Conservation (phyloP, 2,329 filamentous ascomycete genomes). For the Clarireedia paspali region DNA sequence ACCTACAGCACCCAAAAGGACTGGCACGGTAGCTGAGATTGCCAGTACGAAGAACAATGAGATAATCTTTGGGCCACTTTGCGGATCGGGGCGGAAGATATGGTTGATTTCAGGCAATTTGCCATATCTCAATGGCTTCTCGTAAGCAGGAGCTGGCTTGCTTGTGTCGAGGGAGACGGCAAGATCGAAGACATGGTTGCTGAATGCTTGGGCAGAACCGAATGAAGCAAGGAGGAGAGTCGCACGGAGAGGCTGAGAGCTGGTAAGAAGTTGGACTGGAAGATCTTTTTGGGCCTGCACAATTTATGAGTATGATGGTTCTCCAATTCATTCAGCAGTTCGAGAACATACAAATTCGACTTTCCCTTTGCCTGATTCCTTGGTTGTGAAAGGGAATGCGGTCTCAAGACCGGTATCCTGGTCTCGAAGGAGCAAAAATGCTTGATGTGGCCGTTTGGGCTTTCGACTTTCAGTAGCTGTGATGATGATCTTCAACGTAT, state of each 20-base stretch:
- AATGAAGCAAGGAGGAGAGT: slow-evolving; percentile 82
- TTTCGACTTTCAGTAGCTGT: slow-evolving; percentile 74
- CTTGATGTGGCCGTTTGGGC: slow-evolving; percentile 83
- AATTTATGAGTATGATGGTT: slow-evolving; percentile 16
- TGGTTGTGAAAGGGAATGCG: slow-evolving; percentile 75
- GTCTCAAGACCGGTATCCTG: slow-evolving; percentile 70
- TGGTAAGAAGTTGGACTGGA: slow-evolving; percentile 69
- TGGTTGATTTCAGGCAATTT: slow-evolving; percentile 82
- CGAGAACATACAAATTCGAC: slow-evolving; percentile 66
- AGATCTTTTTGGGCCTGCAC: slow-evolving; percentile 79
- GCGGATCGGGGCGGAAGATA: slow-evolving; percentile 74
- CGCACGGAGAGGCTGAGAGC: slow-evolving; percentile 63
- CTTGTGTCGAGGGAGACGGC: slow-evolving; percentile 56
- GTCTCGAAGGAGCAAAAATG: slow-evolving; percentile 79
- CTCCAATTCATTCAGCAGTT: neutral
- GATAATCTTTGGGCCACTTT: slow-evolving; percentile 72
- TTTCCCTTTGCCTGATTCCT: slow-evolving; percentile 80
- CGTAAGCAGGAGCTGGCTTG: slow-evolving; percentile 49
- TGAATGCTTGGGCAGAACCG: slow-evolving; percentile 61
- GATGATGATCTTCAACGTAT: slow-evolving; percentile 74
- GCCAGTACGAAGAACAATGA: slow-evolving; percentile 69
- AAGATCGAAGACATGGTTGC: slow-evolving; percentile 66
- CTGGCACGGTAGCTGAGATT: slow-evolving; percentile 66
- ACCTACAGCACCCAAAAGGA: slow-evolving; percentile 63
- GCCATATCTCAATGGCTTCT: slow-evolving; percentile 72